Base-by-base conservation (phyloP, 176 grass and related monocot species). In the Carex kokanica region DNA sequence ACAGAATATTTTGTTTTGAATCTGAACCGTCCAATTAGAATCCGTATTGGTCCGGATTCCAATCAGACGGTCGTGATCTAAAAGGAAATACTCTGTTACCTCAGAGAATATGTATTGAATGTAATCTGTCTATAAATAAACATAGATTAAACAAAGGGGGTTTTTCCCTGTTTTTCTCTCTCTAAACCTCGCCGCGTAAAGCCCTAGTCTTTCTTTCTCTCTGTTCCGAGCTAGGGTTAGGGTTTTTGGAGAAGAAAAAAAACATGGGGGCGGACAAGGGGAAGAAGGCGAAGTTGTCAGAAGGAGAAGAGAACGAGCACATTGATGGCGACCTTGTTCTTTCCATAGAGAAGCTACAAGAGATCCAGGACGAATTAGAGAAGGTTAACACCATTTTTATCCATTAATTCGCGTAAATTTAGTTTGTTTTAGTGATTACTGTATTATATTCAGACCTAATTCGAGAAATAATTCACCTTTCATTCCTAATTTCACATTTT, bases 291-390 rank as follows among this genome's bases (percentile, higher is more conserved):
- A 93, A 62, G 91, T 51, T 18, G 1, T 81, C 88, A 10, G 84
- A 60, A 70, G 85, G 74, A 71, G 89, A 64, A 2, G 86, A 81
- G 60, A 61, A 38, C 62, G 74, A 88, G 43, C 84, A 21, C 62
- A 83, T 93, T 85, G 91, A 89, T 80, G 56, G 58, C 84, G 84
- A 79, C 4, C 68, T 93, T 21, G 24, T 91, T 0, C 16, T 54
- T 13, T 87, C 91, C 25, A 89, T 91, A 23, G 89, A 83, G 84
- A 89, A 91, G 86, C 89, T 93, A 21, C 86, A 93, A 61, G 84
- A 91, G 82, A 68, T 91, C 66, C 91, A 91, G 84, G 91, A 91
- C 49, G 84, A 93, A 87, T 57, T 93, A 49, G 89, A 93, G 78
- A 87, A 85, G 89, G 91, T 89, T 84, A 86, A 72, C 17, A 11